phyloP scores from a whole-genome alignment of 2,329 filamentous ascomycete species.

The Magnaporthiopsis rhizophila region DNA sequence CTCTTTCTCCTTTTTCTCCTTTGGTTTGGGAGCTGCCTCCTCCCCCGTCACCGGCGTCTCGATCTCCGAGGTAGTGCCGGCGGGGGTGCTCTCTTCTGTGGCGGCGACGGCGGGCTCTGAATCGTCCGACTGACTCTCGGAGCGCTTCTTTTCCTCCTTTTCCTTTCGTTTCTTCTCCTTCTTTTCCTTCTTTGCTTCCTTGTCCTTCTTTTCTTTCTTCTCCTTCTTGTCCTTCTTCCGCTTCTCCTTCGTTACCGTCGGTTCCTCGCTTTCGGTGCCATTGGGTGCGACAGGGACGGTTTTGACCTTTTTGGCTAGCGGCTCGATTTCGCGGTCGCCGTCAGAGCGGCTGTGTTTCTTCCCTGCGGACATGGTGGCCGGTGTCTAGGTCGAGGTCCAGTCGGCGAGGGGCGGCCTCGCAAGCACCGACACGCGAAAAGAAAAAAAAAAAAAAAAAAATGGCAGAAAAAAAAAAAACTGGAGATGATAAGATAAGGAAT shows the following conservation, averaged over 20 bases:
- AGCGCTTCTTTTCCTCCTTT: slow-evolving; percentile 11
- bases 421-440: not conserved
- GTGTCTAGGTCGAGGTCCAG: not conserved
- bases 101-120: slow-evolving; percentile 3
- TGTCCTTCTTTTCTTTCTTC: slow-evolving; percentile 32
- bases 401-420: not conserved
- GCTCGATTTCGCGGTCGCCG: slow-evolving; percentile 15
- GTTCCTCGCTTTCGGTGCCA: slow-evolving; percentile 18
- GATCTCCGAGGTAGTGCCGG: not conserved
- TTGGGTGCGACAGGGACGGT: slow-evolving; percentile 15
- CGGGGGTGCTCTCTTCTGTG: slow-evolving; percentile 2
- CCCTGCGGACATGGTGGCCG: slow-evolving; percentile 16
- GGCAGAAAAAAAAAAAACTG: not conserved
- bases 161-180: slow-evolving; percentile 32
- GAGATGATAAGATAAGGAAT: slow-evolving; percentile 6
- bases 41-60: slow-evolving; percentile 2
- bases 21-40: slow-evolving; percentile 15
- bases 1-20: slow-evolving; percentile 25
- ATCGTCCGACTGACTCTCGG: slow-evolving; percentile 5
- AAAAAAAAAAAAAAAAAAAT: not conserved
- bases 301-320: slow-evolving; percentile 18
- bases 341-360: slow-evolving; percentile 18
- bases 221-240: slow-evolving; percentile 35
- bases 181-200: slow-evolving; percentile 27
- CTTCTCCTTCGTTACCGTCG: slow-evolving; percentile 13